A percentile compares a stretch with the other conserved stretches of the same genome.
Conservation (phyloP, 441 rosid species). For the Euphorbia schlechtendalii region DNA sequence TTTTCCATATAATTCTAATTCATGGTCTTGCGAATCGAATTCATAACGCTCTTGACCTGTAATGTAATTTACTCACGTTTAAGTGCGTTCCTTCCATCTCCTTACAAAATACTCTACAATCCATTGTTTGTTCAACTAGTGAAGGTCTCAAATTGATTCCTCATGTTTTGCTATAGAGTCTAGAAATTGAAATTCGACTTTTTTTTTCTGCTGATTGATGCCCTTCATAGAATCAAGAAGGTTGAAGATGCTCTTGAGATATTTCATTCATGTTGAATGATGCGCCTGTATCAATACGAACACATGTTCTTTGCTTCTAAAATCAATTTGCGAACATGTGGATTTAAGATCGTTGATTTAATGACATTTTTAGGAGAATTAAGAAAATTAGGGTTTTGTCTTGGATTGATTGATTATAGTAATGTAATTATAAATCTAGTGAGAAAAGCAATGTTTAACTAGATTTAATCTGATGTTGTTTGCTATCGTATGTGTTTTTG, state of each 20-base stretch:
- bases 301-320: constrained; percentile 38
- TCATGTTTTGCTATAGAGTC: constrained; percentile 42
- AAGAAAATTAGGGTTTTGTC: constrained; percentile 50
- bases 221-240: constrained; percentile 55
- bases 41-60: constrained; percentile 42
- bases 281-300: constrained; percentile 34
- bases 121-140: constrained; percentile 39
- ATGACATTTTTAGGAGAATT: constrained; percentile 37
- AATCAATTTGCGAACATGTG: constrained; percentile 41
- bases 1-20: constrained; percentile 35
- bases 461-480: too few species aligned
- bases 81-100: constrained; percentile 60
- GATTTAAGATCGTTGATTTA: constrained; percentile 28
- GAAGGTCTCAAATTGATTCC: constrained; percentile 42
- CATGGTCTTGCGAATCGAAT: constrained; percentile 35
- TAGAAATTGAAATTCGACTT: constrained; percentile 43
- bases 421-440: constrained; percentile 50
- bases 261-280: constrained; percentile 38
- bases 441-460: too few species aligned
- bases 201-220: constrained; percentile 39
- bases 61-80: constrained; percentile 54
- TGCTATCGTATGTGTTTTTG: too few species aligned
- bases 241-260: constrained; percentile 49
- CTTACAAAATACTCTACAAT: constrained; percentile 55
- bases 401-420: constrained; percentile 43